Conservation (phyloP, 2,329 filamentous ascomycete species). For the Epicoccum sorghinum region DNA sequence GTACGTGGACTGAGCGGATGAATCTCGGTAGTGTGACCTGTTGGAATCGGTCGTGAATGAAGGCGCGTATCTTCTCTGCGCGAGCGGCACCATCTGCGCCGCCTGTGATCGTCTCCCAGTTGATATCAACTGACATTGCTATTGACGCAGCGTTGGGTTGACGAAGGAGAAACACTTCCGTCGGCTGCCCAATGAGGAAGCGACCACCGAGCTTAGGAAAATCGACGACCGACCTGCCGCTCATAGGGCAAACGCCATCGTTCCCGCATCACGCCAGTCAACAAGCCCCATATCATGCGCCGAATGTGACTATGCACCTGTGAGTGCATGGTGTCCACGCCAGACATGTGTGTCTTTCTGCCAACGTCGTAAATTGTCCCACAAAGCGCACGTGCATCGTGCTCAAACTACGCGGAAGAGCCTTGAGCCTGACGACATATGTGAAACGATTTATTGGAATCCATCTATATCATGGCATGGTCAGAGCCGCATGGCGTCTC, state of each 20-base stretch:
- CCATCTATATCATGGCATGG: slow-evolving; percentile 10
- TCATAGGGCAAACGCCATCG: slow-evolving; percentile 21
- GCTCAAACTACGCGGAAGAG: slow-evolving; percentile 2
- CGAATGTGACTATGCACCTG: slow-evolving; percentile 26
- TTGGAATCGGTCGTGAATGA: slow-evolving; percentile 96
- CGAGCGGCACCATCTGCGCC: slow-evolving; percentile 86
- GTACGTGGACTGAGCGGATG: slow-evolving; percentile 94
- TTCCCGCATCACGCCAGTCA: slow-evolving; percentile 22
- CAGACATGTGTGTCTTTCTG: slow-evolving; percentile 13
- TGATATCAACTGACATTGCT: slow-evolving; percentile 93
- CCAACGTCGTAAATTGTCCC: slow-evolving; percentile 14
- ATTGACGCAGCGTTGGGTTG: slow-evolving; percentile 33
- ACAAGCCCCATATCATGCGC: slow-evolving; percentile 21
- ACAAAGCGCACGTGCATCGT: slow-evolving; percentile 10
- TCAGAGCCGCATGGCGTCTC: slow-evolving; percentile 39
- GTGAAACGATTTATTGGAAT: slow-evolving; percentile 5
- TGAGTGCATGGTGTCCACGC: slow-evolving; percentile 26
- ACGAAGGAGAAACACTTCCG: slow-evolving; percentile 27
- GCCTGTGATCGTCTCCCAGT: slow-evolving; percentile 90
- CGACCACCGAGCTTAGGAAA: slow-evolving; percentile 26
- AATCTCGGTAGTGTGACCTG: slow-evolving; percentile 89
- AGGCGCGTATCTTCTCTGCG: slow-evolving; percentile 84
- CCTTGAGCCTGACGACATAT: slow-evolving; percentile 1
- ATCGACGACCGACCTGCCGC: slow-evolving; percentile 22
- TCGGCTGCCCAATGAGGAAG: slow-evolving; percentile 27